Evolutionary conservation across 2,329 filamentous ascomycete species (phyloP).

Genomic region (Penicillium concentricum): DNA sequence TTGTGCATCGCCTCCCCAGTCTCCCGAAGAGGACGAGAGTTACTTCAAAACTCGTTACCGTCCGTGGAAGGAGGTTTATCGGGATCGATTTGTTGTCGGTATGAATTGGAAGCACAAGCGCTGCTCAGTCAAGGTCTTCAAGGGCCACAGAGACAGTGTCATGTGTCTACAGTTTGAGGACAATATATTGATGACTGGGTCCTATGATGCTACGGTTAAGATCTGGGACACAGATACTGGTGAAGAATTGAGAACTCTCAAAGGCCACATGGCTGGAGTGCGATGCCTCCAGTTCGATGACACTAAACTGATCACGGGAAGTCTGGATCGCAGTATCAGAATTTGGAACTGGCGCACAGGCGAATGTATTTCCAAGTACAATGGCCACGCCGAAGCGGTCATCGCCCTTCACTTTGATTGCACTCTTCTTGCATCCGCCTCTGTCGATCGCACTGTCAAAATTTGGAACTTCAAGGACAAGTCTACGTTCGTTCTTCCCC

Average conservation of each 20-base stretch:
- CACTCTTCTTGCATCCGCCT: conserved; percentile 81
- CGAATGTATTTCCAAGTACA: conserved; percentile 76
- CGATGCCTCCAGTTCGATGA: conserved; percentile 92
- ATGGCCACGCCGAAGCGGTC: conserved; percentile 76
- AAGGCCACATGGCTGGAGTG: conserved; percentile 78
- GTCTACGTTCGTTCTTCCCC: conserved; percentile 74
- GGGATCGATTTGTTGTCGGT: conserved; percentile 90
- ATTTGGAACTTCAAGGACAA: conserved; percentile 90
- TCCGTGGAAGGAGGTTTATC: conserved; percentile 97
- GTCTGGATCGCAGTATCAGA: conserved; percentile 81
- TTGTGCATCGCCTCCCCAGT: conserved; percentile 26
- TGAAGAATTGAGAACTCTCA: conserved; percentile 78
- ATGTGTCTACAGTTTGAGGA: conserved; percentile 82
- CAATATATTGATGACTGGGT: conserved; percentile 86
- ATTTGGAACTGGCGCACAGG: conserved; percentile 98
- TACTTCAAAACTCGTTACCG: conserved; percentile 56
- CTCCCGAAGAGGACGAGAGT: conserved; percentile 40
- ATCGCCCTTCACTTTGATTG: conserved; percentile 85
- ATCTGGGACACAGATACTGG: conserved; percentile 94
- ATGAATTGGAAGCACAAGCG: conserved; percentile 97
- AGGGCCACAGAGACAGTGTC: conserved; percentile 83
- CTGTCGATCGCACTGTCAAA: conserved; percentile 83
- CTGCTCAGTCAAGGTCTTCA: conserved; percentile 79
- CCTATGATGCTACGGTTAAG: conserved; percentile 91
- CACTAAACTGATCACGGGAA: conserved; percentile 84